Base-by-base conservation (phyloP, 2,329 filamentous ascomycete species). In the Colletotrichum tropicale region DNA sequence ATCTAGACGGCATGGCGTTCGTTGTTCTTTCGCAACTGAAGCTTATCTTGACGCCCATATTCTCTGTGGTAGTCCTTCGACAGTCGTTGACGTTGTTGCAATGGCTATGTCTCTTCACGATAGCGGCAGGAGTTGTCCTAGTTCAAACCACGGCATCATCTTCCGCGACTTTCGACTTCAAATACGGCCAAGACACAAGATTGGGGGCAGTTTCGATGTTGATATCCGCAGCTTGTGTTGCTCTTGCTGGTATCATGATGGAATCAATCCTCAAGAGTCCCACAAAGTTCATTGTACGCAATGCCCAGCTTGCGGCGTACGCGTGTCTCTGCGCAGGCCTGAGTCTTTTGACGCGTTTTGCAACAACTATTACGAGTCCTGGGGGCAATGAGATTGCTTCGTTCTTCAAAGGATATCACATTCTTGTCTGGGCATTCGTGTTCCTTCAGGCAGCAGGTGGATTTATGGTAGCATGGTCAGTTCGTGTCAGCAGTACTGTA, bases 21-120 rank as follows among this genome's bases (percentile, higher is more conserved):
- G 26, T 71, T 18, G 64, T 71, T 16, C 67, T 66, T 5, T 74
- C 71, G 6, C 61, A 74, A 30, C 32, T 66, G 8, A 74, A 61
- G 52, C 61, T 74, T 6, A 66, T 36, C 10, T 38, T 74, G 28
- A 65, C 61, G 21, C 67, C 61, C 5, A n/a, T 66, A 1, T 71
- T 66, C 60, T 58, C 43, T n/a, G 26, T 71, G 18, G 5, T 43
- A 3, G n/a, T 71, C 16, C 34, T 66, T 10, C 62, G 43, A 28
- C 58, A 65, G 58, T 30, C 30, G 2, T 32, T 74, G 24, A 36
- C 58, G 2, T 7, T 26, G 8, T n/a, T 55, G 8, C 65, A 73
- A 36, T 70, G 66, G 66, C 7, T 64, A 8, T 70, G 32, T 36
- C 32, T 74, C 6, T 7, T 58, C 9, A n/a, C 28, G 26, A 74